phyloP scores from a whole-genome alignment of 2,329 filamentous ascomycete species.

The Xylariaceae sp. region DNA sequence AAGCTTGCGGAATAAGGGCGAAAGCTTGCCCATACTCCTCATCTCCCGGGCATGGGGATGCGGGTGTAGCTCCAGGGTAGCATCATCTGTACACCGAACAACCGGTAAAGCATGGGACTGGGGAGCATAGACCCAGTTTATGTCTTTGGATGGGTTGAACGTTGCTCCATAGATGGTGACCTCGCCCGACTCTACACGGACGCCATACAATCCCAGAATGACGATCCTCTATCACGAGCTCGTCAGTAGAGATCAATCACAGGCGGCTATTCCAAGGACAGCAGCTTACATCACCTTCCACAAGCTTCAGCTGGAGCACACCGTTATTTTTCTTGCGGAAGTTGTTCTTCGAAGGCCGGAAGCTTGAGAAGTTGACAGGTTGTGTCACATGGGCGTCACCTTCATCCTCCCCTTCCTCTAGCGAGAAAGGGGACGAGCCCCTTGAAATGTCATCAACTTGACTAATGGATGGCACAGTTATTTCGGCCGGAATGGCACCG shows the following conservation, averaged over 20 bases:
- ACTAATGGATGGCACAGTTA: neutral
- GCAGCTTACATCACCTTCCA: slow-evolving; percentile 27
- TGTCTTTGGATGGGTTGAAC: slow-evolving; percentile 42
- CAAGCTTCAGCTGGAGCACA: slow-evolving; percentile 21
- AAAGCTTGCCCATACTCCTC: slow-evolving; percentile 51
- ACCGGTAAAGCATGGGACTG: slow-evolving; percentile 66
- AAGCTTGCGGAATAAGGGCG: slow-evolving; percentile 60
- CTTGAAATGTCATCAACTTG: neutral
- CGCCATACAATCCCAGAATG: slow-evolving; percentile 59
- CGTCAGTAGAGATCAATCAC: too few relatives aligned
- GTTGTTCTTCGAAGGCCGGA: slow-evolving; percentile 25
- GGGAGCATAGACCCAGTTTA: slow-evolving; percentile 59
- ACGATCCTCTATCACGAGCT: too few relatives aligned
- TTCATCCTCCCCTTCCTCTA: slow-evolving; percentile 5
- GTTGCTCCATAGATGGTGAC: slow-evolving; percentile 61
- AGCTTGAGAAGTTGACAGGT: slow-evolving; percentile 25
- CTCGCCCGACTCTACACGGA: slow-evolving; percentile 56
- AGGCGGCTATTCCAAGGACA: too few relatives aligned
- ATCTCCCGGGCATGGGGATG: slow-evolving; percentile 46
- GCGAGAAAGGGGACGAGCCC: slow-evolving; percentile 10
- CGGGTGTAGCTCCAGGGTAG: slow-evolving; percentile 50
- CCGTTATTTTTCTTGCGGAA: slow-evolving; percentile 22
- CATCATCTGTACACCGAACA: slow-evolving; percentile 48
- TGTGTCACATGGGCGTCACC: slow-evolving; percentile 7
- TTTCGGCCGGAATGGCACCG: neutral